A percentile compares a stretch with the other conserved stretches of the same genome.
Evolutionary conservation across 345 rosid species (phyloP).

Genomic region (Aurinia saxatilis): DNA sequence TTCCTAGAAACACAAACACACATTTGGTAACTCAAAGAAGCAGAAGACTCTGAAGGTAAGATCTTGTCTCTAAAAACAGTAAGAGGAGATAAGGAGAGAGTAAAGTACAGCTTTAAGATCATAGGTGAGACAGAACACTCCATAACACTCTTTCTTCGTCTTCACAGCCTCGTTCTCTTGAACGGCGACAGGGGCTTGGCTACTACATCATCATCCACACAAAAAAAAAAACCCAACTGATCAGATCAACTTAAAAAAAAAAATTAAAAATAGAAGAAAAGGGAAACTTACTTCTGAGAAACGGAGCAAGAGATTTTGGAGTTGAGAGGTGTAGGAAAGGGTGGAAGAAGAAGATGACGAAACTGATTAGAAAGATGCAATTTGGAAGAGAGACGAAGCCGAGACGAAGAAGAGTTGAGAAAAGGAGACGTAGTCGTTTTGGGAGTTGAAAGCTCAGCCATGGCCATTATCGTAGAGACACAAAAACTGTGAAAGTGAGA

Average conservation of each 20-base stretch:
- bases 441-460: conserved; percentile 57
- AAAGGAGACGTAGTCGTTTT: conserved; percentile 32
- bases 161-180: conserved; percentile 34
- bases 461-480: conserved; percentile 48
- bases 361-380: conserved; percentile 39
- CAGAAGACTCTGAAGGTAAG: neutral
- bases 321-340: conserved; percentile 28
- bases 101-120: conserved; percentile 82
- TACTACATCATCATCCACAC: neutral
- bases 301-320: conserved; percentile 67
- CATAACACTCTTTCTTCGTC: conserved; percentile 62
- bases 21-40: neutral
- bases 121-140: conserved; percentile 92
- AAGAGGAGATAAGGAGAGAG: neutral
- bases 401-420: conserved; percentile 51
- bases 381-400: conserved; percentile 41
- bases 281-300: conserved; percentile 39
- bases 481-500: conserved; percentile 17
- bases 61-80: neutral
- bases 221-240: neutral
- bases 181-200: conserved; percentile 48
- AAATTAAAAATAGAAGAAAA: neutral
- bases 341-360: conserved; percentile 42
- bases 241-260: neutral
- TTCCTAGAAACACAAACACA: conserved; percentile 40